phyloP scores from a whole-genome alignment of 1,139 yeast species.

The Scheffersomyces insectosa region DNA sequence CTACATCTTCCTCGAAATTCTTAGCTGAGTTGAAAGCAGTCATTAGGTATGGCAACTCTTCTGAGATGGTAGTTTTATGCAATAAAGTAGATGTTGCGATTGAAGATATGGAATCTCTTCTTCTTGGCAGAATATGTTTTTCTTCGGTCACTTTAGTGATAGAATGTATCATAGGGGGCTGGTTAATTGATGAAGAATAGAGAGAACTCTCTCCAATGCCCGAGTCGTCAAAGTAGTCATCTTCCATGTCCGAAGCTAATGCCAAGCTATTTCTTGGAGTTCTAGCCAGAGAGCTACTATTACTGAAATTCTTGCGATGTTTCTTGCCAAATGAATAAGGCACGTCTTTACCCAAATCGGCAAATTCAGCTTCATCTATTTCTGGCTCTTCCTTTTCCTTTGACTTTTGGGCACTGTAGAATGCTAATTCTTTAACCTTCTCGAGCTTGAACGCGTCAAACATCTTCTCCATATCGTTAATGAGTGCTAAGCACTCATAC shows the following conservation, averaged over 20 bases:
- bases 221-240: constrained; percentile 24
- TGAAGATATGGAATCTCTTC: constrained; percentile 32
- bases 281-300: neutral
- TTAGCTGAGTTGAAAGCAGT: constrained; percentile 58
- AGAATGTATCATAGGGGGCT: constrained; percentile 44
- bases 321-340: neutral
- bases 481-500: constrained; percentile 60
- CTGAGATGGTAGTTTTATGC: constrained; percentile 50
- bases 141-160: constrained; percentile 27
- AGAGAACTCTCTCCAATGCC: constrained; percentile 34
- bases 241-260: constrained; percentile 8
- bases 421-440: constrained; percentile 22
- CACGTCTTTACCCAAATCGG: neutral
- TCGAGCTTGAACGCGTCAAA: constrained; percentile 51
- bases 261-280: neutral
- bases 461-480: constrained; percentile 63
- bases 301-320: constrained; percentile 1
- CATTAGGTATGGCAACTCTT: constrained; percentile 57
- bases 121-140: constrained; percentile 7
- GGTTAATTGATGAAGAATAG: constrained; percentile 26
- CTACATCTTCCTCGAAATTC: constrained; percentile 50
- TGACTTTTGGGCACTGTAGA: neutral
- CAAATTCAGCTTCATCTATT: neutral
- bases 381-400: constrained; percentile 1
- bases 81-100: constrained; percentile 29